Base-by-base conservation (phyloP, 805 yeast genomes). In the Metschnikowia cerradonensis region DNA sequence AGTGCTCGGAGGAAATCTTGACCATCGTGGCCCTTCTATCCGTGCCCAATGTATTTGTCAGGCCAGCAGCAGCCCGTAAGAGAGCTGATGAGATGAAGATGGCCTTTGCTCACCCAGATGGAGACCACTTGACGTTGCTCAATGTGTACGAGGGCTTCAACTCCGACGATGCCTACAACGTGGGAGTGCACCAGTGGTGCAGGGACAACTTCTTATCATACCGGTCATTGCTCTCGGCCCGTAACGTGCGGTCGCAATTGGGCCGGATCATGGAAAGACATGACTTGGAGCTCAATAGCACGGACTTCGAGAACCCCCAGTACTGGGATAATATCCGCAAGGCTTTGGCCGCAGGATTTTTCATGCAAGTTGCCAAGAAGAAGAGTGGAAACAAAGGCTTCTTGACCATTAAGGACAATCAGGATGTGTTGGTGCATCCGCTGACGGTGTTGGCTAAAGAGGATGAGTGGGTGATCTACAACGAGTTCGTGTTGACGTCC, bases 281-380 rank as follows among this genome's bases (percentile, higher is more conserved):
- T 62, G 94, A 88, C 60, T 71, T 92, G 51, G 88, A 84, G 51
- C 70, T 94, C 49, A 76, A 79, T 52, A 80, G 90, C 44, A 84
- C 90, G 2, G 86, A 81, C 26, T 64, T 55, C 48, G 84, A 83
- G 61, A 75, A 77, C 55, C 81, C 80, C 47, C 64, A 66, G 39
- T 90, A 88, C 70, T 85, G 84, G 67, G 83, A 80, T 59, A 86
- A 89, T 61, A 84, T 94, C 56, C 79, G 96, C 51, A 88, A 86
- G 67, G 96, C 98, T 0, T 70, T 94, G 52, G 79, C 89, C 3
- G 80, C 89, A n/a, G 99, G 99, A 1, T 91, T 90, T 68, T 94
- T 94, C 75, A 91, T 94, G 98, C 99, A 94, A 73, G 96, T 88
- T 49, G 98, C 97, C 33, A 94, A 91, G 73, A 89, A 88, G 75